These are phyloP conservation scores for Phytophthora tentaculata DNA, from an alignment of 352 stramenopile genomes.

Conservation along the genomic window DNA sequence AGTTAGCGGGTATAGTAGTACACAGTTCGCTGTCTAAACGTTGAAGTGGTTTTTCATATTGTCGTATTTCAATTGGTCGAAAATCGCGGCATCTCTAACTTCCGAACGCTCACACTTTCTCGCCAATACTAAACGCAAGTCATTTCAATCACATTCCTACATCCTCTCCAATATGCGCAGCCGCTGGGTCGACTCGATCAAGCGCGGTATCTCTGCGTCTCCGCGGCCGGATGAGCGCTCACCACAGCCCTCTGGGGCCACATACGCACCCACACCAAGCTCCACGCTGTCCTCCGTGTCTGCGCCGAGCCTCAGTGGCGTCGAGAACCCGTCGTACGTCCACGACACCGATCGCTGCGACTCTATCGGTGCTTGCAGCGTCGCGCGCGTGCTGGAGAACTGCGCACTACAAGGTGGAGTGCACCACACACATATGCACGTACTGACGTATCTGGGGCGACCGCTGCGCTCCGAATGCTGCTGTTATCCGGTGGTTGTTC, in stretches of 20 bases:
- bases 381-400: constrained; percentile 71
- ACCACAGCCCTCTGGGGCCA: constrained; percentile 8
- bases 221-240: constrained; percentile 34
- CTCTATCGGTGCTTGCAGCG: constrained; percentile 61
- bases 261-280: constrained; percentile 28
- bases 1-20: no score
- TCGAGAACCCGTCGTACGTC: constrained; percentile 55
- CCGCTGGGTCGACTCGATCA: constrained; percentile 77
- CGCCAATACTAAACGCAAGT: constrained; percentile 21
- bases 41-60: not conserved
- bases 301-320: constrained; percentile 23
- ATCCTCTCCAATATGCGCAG: constrained; percentile 52
- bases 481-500: constrained; percentile 72
- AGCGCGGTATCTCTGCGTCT: constrained; percentile 59
- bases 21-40: not conserved
- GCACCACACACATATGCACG: constrained; percentile 85
- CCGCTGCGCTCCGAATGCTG: constrained; percentile 65
- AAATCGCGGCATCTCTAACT: constrained; percentile 10
- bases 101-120: constrained; percentile 13
- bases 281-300: constrained; percentile 34
- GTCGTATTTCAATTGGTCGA: constrained; percentile 16
- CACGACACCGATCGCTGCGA: constrained; percentile 66
- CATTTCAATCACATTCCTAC: constrained; percentile 4
- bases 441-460: constrained; percentile 74
- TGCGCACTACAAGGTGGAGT: constrained; percentile 81